Conservation (phyloP, 1,284 basidiomycete species). For the Mycosarcoma mackinlayi region DNA sequence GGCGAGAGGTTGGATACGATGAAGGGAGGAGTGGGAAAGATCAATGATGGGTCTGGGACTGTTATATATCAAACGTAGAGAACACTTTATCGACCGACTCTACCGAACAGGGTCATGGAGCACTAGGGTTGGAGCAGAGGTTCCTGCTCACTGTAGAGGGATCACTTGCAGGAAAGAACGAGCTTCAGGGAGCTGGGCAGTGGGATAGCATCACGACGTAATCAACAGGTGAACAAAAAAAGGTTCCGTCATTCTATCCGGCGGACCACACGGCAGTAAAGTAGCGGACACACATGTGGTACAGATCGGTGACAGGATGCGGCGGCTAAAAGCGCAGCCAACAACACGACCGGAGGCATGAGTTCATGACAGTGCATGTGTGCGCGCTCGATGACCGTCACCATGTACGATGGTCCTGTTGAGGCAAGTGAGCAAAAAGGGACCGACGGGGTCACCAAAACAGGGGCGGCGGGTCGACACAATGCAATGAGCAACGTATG, state of each 20-base stretch:
- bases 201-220: conserved; percentile 38
- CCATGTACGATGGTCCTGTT: not conserved
- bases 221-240: not conserved
- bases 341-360: too few relatives aligned
- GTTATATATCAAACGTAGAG: conserved; percentile 17
- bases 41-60: not conserved
- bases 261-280: conserved; percentile 10
- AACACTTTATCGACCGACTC: too few relatives aligned
- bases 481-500: not conserved
- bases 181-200: not conserved
- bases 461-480: conserved; percentile 3
- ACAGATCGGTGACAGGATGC: conserved; percentile 9
- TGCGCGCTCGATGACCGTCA: not conserved
- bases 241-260: conserved; percentile 10
- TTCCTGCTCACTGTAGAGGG: not conserved
- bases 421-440: not conserved
- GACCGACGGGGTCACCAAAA: conserved; percentile 16
- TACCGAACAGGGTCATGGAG: too few relatives aligned
- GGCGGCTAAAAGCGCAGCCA: not conserved
- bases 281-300: not conserved
- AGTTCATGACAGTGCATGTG: too few relatives aligned
- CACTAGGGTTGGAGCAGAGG: too few relatives aligned
- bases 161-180: too few relatives aligned
- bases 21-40: not conserved
- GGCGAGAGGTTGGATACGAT: not conserved